Evolutionary conservation across 192 early-diverging fungal genomes (phyloP).

Genomic region (Backusella tarrabulga): DNA sequence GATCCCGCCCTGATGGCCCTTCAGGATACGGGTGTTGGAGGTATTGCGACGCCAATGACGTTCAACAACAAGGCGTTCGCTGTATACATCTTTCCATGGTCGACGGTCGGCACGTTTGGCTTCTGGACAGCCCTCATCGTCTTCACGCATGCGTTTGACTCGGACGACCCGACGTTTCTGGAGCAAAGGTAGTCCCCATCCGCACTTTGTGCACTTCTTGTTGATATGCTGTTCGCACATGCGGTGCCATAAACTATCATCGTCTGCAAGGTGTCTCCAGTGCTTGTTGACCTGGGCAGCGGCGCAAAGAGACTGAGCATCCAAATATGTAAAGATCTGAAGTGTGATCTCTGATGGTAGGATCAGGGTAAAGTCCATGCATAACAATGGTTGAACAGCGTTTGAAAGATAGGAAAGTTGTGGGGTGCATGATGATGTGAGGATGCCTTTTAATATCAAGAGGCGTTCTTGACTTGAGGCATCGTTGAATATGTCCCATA

Average conservation of each 20-base stretch:
- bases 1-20: constrained; percentile 83
- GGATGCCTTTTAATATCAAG: constrained; percentile 69
- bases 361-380: constrained; percentile 75
- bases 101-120: constrained; percentile 40
- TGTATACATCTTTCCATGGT: constrained; percentile 95
- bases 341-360: constrained; percentile 78
- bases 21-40: constrained; percentile 56
- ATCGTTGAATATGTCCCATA: constrained; percentile 62
- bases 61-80: constrained; percentile 89
- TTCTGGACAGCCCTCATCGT: background rate
- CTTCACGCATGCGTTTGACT: constrained; percentile 10
- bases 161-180: constrained; percentile 45
- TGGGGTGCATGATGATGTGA: constrained; percentile 78
- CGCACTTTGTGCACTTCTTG: constrained; percentile 92
- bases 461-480: constrained; percentile 57
- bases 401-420: constrained; percentile 82
- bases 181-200: constrained; percentile 90
- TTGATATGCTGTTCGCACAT: constrained; percentile 99
- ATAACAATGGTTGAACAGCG: constrained; percentile 62
- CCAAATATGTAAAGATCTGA: constrained; percentile 83
- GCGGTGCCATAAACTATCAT: constrained; percentile 92
- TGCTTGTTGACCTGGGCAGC: constrained; percentile 80
- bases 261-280: constrained; percentile 86
- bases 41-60: constrained; percentile 89
- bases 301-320: constrained; percentile 85